These are phyloP conservation scores for Xylaria arbuscula DNA, from an alignment of 2,329 filamentous ascomycete species.

Conservation along the genomic window DNA sequence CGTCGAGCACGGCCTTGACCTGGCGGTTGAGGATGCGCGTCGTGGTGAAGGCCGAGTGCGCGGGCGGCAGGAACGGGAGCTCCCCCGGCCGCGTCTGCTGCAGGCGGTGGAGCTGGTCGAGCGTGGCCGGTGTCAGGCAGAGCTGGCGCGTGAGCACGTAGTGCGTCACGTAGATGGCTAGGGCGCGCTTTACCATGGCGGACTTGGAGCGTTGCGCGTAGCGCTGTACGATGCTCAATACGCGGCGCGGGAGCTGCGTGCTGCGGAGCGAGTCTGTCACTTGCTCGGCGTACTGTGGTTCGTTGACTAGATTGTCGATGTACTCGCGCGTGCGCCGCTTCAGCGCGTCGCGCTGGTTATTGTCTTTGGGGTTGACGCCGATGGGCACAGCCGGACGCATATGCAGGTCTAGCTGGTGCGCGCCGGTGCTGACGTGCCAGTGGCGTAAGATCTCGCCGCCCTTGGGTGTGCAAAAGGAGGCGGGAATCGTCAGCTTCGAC, in stretches of 20 bases:
- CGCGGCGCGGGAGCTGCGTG: conserved; percentile 58
- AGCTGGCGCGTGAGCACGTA: conserved; percentile 68
- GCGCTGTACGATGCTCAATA: conserved; percentile 61
- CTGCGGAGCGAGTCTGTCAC: conserved; percentile 60
- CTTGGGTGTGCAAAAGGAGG: conserved; percentile 64
- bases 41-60: conserved; percentile 56
- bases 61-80: neutral
- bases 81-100: conserved; percentile 59
- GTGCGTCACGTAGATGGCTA: conserved; percentile 66
- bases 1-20: conserved; percentile 67
- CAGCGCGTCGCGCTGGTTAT: conserved; percentile 58
- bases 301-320: conserved; percentile 59
- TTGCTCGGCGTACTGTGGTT: conserved; percentile 61
- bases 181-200: conserved; percentile 63
- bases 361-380: conserved; percentile 59
- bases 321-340: conserved; percentile 61
- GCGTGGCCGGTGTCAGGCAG: conserved; percentile 59
- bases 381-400: conserved; percentile 60
- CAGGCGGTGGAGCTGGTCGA: conserved; percentile 54
- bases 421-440: conserved; percentile 58
- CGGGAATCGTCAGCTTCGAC: conserved; percentile 59
- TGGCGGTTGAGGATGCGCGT: conserved; percentile 66
- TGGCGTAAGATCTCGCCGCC: conserved; percentile 62
- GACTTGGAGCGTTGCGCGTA: conserved; percentile 57
- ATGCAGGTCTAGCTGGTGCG: conserved; percentile 55